Evolutionary conservation across 371 early-diverging fungal genomes (phyloP).

Genomic region (Mucor velutinosus): DNA sequence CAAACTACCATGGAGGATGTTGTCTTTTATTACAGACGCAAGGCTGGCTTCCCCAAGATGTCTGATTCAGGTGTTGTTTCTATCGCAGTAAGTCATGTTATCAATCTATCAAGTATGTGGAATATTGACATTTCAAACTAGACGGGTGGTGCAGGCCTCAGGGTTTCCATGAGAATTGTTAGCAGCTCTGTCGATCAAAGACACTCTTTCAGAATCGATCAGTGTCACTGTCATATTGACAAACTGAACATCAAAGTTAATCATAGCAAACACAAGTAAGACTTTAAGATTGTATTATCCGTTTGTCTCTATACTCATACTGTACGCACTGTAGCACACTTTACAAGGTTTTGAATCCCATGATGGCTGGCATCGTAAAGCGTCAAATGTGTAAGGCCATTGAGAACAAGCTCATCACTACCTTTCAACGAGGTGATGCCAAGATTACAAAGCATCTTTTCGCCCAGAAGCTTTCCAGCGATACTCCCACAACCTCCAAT

Average conservation of each 20-base stretch:
- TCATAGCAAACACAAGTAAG: constrained; percentile 49
- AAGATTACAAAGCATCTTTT: constrained; percentile 32
- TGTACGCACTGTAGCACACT: constrained; percentile 25
- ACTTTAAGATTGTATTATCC: neutral
- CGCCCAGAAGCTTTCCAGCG: neutral
- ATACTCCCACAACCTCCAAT: constrained; percentile 21
- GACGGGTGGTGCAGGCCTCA: constrained; percentile 56
- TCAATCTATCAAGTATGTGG: too few relatives aligned
- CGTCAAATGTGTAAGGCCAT: constrained; percentile 52
- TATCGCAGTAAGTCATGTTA: constrained; percentile 23
- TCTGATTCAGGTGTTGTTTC: constrained; percentile 62
- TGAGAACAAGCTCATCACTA: constrained; percentile 43
- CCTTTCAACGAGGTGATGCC: constrained; percentile 38
- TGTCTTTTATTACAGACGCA: constrained; percentile 61
- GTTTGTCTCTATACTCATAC: neutral
- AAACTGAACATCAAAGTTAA: constrained; percentile 54
- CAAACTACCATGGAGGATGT: constrained; percentile 40
- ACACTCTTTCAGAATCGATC: constrained; percentile 33
- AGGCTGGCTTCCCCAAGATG: constrained; percentile 55
- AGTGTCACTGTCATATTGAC: constrained; percentile 47
- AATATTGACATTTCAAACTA: constrained; percentile 1
- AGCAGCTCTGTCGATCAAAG: constrained; percentile 33
- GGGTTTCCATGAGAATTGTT: constrained; percentile 31
- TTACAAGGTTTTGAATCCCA: constrained; percentile 49
- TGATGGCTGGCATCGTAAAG: constrained; percentile 49